Evolutionary conservation across 257 asterid genomes (phyloP).

Genomic region (Mentha longifolia): DNA sequence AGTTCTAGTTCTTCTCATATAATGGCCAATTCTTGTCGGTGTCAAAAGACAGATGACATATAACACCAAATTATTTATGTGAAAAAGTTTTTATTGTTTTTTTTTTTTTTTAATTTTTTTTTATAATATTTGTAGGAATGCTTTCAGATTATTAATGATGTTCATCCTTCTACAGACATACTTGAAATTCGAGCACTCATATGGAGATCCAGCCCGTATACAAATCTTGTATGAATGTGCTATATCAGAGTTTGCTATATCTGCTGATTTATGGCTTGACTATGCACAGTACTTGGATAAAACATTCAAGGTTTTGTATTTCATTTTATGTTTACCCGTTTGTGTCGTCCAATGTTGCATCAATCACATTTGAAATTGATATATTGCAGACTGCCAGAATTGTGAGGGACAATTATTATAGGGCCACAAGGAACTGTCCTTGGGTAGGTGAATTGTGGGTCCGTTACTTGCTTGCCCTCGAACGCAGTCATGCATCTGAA

Average conservation of each 20-base stretch:
- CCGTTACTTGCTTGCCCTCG: conserved; percentile 74
- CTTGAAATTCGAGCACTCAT: conserved; percentile 88
- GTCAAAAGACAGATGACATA: background rate
- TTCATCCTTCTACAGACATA: conserved; percentile 63
- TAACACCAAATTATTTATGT: conserved; percentile 6
- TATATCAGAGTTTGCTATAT: conserved; percentile 74
- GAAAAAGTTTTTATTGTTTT: background rate
- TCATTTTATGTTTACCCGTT: conserved; percentile 11
- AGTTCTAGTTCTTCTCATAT: background rate
- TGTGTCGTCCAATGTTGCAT: conserved; percentile 29
- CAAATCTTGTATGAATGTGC: conserved; percentile 96
- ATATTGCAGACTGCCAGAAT: conserved; percentile 71
- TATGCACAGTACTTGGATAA: conserved; percentile 83
- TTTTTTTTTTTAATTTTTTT: too few species aligned
- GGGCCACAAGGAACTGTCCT: conserved; percentile 97
- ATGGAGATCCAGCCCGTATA: conserved; percentile 93
- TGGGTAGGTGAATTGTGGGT: conserved; percentile 96
- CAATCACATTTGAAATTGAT: conserved; percentile 29
- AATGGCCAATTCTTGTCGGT: conserved; percentile 17
- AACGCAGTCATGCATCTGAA: conserved; percentile 80
- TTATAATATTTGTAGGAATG: conserved; percentile 1
- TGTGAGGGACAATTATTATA: conserved; percentile 73
- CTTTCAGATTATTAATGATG: conserved; percentile 15
- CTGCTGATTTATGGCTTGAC: conserved; percentile 80
- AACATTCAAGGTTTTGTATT: conserved; percentile 78